These are phyloP conservation scores for Usnea hakonensis DNA, from an alignment of 495 filamentous ascomycete species.

Conservation along the genomic window DNA sequence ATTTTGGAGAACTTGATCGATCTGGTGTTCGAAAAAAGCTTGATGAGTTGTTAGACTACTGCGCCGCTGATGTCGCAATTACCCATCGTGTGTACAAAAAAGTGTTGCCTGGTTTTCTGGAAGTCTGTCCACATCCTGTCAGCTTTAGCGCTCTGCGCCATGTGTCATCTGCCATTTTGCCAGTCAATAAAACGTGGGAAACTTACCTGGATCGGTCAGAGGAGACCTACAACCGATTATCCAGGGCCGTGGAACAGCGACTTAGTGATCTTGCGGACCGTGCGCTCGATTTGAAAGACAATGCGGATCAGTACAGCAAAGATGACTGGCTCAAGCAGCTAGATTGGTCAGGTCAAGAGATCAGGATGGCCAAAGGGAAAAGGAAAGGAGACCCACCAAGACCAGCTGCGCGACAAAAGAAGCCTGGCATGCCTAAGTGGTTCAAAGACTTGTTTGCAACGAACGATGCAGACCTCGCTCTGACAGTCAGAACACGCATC, in stretches of 20 bases:
- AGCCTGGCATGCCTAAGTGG: conserved; percentile 90
- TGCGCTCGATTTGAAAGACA: conserved; percentile 63
- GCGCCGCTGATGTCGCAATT: conserved; percentile 86
- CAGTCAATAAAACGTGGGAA: conserved; percentile 81
- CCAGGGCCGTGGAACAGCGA: conserved; percentile 65
- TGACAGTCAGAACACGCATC: conserved; percentile 84
- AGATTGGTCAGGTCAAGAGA: conserved; percentile 88
- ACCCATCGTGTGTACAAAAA: conserved; percentile 89
- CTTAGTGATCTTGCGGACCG: conserved; percentile 63
- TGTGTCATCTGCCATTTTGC: conserved; percentile 84
- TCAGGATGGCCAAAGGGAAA: conserved; percentile 86
- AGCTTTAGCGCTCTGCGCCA: conserved; percentile 92
- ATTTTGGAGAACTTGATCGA: conserved; percentile 76
- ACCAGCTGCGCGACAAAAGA: conserved; percentile 78
- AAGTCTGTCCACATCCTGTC: conserved; percentile 89
- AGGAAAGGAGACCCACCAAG: conserved; percentile 72
- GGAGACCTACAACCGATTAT: conserved; percentile 68
- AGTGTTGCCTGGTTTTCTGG: conserved; percentile 81
- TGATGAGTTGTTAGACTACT: conserved; percentile 86
- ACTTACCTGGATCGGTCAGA: conserved; percentile 75
- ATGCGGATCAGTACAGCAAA: conserved; percentile 55
- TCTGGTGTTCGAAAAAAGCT: conserved; percentile 58
- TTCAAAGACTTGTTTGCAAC: conserved; percentile 83
- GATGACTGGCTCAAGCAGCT: conserved; percentile 91
- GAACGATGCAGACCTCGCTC: conserved; percentile 51